A percentile compares a stretch with the other conserved stretches of the same genome.
phyloP scores from a whole-genome alignment of 768 basidiomycete species.

The Hygrophorus pudorinus region DNA sequence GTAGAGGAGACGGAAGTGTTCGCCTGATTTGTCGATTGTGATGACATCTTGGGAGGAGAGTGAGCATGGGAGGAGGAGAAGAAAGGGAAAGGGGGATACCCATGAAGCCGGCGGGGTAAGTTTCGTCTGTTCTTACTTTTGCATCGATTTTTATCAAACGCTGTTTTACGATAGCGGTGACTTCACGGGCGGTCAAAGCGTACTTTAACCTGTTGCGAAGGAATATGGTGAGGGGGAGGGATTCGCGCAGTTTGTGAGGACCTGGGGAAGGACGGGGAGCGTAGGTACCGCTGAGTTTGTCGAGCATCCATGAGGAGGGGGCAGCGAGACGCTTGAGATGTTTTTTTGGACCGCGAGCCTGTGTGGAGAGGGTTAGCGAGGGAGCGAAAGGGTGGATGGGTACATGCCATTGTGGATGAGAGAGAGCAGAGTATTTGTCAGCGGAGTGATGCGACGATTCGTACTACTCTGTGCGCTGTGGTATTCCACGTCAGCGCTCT shows the following conservation, averaged over 20 bases:
- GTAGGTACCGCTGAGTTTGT: constrained; percentile 94
- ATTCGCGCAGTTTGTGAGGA: constrained; percentile 99
- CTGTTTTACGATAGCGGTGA: constrained; percentile 89
- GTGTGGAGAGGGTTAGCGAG: constrained; percentile 7
- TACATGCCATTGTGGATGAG: constrained; percentile 1
- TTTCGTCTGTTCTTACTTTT: constrained; percentile 97
- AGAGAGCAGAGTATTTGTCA: no score
- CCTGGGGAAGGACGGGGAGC: constrained; percentile 96
- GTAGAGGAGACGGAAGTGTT: constrained; percentile 99
- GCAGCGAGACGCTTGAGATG: constrained; percentile 97
- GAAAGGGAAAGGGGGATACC: constrained; percentile 33
- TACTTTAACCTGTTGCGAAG: constrained; percentile 99
- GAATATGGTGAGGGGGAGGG: constrained; percentile 93
- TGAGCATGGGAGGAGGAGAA: neutral
- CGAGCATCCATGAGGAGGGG: constrained; percentile 99
- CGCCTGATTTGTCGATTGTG: constrained; percentile 95
- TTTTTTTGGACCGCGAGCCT: constrained; percentile 99
- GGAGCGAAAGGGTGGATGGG: constrained; percentile 4
- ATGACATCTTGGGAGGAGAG: constrained; percentile 63
- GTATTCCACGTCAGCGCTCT: constrained; percentile 90
- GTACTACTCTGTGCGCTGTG: constrained; percentile 78
- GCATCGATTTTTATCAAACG: constrained; percentile 97
- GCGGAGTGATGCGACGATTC: constrained; percentile 34
- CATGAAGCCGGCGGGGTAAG: constrained; percentile 96
- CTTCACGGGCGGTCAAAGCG: constrained; percentile 94